Conservation (phyloP, 768 basidiomycete species). For the Tricholoma sp. region DNA sequence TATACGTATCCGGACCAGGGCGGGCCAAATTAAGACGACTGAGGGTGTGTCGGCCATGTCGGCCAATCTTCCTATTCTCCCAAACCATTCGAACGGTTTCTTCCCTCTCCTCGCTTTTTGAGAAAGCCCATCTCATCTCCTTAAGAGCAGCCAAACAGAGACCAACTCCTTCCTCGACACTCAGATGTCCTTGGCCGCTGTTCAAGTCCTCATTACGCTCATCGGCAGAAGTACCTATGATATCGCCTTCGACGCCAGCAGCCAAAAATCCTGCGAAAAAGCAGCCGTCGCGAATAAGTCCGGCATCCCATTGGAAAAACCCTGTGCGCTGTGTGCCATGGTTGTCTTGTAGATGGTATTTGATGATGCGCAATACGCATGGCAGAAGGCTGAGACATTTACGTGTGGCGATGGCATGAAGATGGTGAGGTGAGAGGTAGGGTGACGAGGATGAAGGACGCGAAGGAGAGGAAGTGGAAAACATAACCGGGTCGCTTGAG, state of each 20-base stretch:
- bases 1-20: slow-evolving; percentile 4
- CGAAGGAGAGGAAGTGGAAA: slow-evolving; percentile 40
- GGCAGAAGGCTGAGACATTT: slow-evolving; percentile 50
- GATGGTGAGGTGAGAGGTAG: slow-evolving; percentile 40
- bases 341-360: slow-evolving; percentile 37
- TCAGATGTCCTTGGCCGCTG: slow-evolving; percentile 19
- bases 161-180: slow-evolving; percentile 40
- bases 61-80: slow-evolving; percentile 37
- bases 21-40: slow-evolving; percentile 2
- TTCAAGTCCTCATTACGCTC: slow-evolving; percentile 29
- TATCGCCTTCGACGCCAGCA: slow-evolving; percentile 53
- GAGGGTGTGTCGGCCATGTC: slow-evolving; percentile 14
- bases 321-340: slow-evolving; percentile 28
- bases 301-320: slow-evolving; percentile 83
- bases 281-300: slow-evolving; percentile 82
- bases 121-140: slow-evolving; percentile 80
- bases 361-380: slow-evolving; percentile 44
- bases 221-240: slow-evolving; percentile 27
- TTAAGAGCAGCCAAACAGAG: slow-evolving; percentile 71
- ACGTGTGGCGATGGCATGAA: slow-evolving; percentile 44
- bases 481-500: slow-evolving; percentile 22
- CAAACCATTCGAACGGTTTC: slow-evolving; percentile 53
- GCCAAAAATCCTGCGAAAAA: slow-evolving; percentile 82
- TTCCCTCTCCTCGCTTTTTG: slow-evolving; percentile 67
- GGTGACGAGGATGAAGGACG: slow-evolving; percentile 44